Base-by-base conservation (phyloP, 257 asterid species). In the Petunia secreta region DNA sequence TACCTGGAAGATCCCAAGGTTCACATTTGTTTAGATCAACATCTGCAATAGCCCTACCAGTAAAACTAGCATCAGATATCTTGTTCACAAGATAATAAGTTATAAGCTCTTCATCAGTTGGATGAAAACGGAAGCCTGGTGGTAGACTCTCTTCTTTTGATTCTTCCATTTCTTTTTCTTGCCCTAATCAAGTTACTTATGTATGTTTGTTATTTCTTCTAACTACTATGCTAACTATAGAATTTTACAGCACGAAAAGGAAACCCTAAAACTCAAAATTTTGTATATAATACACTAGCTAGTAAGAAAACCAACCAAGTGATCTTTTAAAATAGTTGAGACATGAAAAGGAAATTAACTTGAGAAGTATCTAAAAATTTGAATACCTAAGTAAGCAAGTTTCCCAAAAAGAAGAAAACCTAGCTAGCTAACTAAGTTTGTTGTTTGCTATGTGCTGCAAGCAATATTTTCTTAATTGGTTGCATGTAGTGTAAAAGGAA, bases 1-100 rank as follows among this genome's bases (percentile, higher is more conserved):
- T 4, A 89, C 98, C 97, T 85, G 98, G 98, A 85, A 95, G 98
- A 90, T 93, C 98, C 99, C 99, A 95, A 1, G 99, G 99, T 89
- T 95, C 99, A 44, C 90, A 90, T 85, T 95, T 95, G 89, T 95
- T 95, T 81, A 95, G 97, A 89, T 93, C 99, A 5, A 93, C 99
- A 34, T 93, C 99, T 68, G 87, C 97, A 44, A 95, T 85, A 39
- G 99, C 99, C 85, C 94, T 88, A 66, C 89, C 92, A 2, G 92
- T 87, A 87, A 95, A 95, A 63, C 25, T 87, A 13, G 92, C 86
- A 84, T 95, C 99, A 1, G 95, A 83, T 34, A 95, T 88, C 87
- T 95, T 95, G 86, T 90, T 91, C 13, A 91, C 77, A 34, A 93
- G 87, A 83, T 95, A 95, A 86, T 71, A 93, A 5, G 97, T 93